A percentile compares a stretch with the other conserved stretches of the same genome.
Conservation (phyloP, 164 flowering plant genomes). For the Vitis labrusca region DNA sequence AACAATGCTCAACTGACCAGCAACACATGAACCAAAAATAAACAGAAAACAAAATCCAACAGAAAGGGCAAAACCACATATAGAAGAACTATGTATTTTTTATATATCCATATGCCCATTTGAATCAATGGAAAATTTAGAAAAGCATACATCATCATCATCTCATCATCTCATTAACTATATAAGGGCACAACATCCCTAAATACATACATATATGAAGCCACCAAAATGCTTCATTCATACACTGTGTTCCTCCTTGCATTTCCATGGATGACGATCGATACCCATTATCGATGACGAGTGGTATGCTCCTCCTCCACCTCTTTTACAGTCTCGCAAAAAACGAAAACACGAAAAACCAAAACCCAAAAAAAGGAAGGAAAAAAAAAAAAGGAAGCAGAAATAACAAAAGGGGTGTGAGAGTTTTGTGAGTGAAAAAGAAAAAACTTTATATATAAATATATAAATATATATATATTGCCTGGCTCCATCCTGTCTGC, state of each 20-base stretch:
- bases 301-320: slow-evolving; percentile 18
- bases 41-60: background rate
- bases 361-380: background rate
- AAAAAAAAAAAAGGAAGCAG: slow-evolving; percentile 9
- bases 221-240: slow-evolving; percentile 14
- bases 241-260: slow-evolving; percentile 14
- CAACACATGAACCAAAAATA: slow-evolving; percentile 4
- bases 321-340: slow-evolving; percentile 14
- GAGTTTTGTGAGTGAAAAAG: background rate
- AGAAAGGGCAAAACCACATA: slow-evolving; percentile 15
- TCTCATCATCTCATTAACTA: slow-evolving; percentile 11
- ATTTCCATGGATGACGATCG: slow-evolving; percentile 4
- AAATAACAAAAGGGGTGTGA: slow-evolving; percentile 14
- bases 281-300: slow-evolving; percentile 19
- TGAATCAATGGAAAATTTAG: slow-evolving; percentile 28
- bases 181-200: slow-evolving; percentile 9
- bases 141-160: slow-evolving; percentile 29
- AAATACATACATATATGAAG: slow-evolving; percentile 12
- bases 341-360: background rate
- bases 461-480: slow-evolving; percentile 27
- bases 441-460: background rate
- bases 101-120: slow-evolving; percentile 18
- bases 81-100: slow-evolving; percentile 18
- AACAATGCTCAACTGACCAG: background rate
- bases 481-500: slow-evolving; percentile 91